Percentiles rank a stretch among this genome's conserved stretches.
Conservation (phyloP, 495 filamentous ascomycete genomes). For the Penicillium antarcticum region DNA sequence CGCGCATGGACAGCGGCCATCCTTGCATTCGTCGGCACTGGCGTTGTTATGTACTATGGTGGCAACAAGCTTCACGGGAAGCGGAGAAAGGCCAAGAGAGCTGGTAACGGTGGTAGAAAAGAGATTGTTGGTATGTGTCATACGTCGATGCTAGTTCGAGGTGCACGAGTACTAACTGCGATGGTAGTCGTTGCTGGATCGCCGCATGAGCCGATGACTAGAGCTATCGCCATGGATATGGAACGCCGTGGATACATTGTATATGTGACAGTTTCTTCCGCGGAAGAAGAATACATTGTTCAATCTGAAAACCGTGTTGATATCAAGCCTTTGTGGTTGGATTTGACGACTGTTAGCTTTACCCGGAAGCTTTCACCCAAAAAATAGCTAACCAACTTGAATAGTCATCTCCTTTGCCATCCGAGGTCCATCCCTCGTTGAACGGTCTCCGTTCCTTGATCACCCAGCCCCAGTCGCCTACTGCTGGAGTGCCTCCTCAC, state of each 20-base stretch:
- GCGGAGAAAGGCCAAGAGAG: conserved; percentile 70
- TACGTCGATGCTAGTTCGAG: not conserved
- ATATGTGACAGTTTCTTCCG: conserved; percentile 74
- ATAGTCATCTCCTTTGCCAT: conserved; percentile 54
- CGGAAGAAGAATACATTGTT: conserved; percentile 79
- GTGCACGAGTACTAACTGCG: conserved; percentile 9
- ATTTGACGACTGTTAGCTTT: conserved; percentile 57
- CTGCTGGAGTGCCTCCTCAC: conserved; percentile 67
- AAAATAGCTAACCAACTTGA: conserved; percentile 27
- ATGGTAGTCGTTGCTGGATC: conserved; percentile 72
- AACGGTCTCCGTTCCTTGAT: conserved; percentile 55
- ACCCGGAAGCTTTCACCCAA: not conserved
- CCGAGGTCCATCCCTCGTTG: conserved; percentile 49
- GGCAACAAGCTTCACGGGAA: conserved; percentile 56
- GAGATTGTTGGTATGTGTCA: conserved; percentile 69
- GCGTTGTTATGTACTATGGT: conserved; percentile 62
- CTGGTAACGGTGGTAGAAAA: conserved; percentile 76
- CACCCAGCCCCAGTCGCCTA: conserved; percentile 65
- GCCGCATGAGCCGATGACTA: conserved; percentile 73
- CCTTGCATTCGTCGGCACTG: conserved; percentile 64
- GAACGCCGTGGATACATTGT: conserved; percentile 93
- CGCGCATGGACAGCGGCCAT: conserved; percentile 66
- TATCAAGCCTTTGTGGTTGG: conserved; percentile 76
- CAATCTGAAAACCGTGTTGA: conserved; percentile 72
- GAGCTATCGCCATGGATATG: conserved; percentile 76